phyloP scores from a whole-genome alignment of 345 rosid genomes.

The Pugionium dolabratum region DNA sequence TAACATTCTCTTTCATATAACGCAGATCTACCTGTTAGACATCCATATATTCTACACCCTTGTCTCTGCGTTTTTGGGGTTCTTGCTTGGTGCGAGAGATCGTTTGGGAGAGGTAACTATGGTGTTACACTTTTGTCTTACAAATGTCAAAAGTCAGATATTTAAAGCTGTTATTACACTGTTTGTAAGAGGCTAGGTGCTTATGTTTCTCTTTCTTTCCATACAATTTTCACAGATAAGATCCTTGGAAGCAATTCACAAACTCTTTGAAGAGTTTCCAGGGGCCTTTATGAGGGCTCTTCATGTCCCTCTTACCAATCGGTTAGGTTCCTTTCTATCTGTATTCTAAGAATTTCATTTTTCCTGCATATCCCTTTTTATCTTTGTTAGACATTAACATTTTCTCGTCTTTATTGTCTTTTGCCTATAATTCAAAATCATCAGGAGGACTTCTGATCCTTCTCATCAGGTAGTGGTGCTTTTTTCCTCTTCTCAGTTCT shows the following conservation, averaged over 20 bases:
- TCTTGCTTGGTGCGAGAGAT: constrained; percentile 96
- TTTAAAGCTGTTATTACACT: constrained; percentile 9
- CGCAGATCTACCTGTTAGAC: constrained; percentile 91
- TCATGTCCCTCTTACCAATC: constrained; percentile 57
- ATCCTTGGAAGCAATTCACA: constrained; percentile 86
- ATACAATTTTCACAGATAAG: constrained; percentile 63
- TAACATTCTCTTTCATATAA: constrained; percentile 25
- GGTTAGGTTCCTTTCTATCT: constrained; percentile 48
- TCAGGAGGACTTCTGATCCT: constrained; percentile 57
- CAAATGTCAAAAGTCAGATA: constrained; percentile 17
- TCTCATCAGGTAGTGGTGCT: constrained; percentile 52
- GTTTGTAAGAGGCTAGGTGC: constrained; percentile 27
- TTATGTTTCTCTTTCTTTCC: constrained; percentile 24
- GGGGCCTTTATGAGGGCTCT: constrained; percentile 72
- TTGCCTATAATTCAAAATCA: constrained; percentile 27
- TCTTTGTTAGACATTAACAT: constrained; percentile 22
- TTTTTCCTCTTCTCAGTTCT: constrained; percentile 9
- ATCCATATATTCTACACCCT: constrained; percentile 77
- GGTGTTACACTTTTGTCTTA: constrained; percentile 8
- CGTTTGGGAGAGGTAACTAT: constrained; percentile 89
- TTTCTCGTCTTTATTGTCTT: constrained; percentile 17
- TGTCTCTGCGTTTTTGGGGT: constrained; percentile 85
- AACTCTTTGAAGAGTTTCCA: constrained; percentile 86
- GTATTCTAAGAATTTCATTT: constrained; percentile 19
- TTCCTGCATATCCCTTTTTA: constrained; percentile 1